These are phyloP conservation scores for Spathaspora sp. DNA, from an alignment of 1,139 yeast genomes.

Conservation along the genomic window DNA sequence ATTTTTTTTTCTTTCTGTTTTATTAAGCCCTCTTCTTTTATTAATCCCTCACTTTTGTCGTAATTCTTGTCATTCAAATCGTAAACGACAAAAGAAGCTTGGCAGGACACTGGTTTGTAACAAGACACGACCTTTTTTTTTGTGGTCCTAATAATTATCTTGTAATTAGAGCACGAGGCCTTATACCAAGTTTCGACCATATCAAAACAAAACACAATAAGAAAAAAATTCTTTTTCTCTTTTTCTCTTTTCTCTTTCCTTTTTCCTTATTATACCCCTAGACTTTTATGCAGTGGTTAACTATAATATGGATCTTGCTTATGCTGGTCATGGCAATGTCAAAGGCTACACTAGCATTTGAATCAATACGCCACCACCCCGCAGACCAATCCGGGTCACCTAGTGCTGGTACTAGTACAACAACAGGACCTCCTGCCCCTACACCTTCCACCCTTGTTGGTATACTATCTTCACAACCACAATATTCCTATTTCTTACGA, in stretches of 20 bases:
- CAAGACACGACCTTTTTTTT: too few relatives aligned
- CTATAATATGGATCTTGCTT: conserved; percentile 5
- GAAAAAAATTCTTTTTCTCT: too few relatives aligned
- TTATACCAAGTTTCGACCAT: neutral
- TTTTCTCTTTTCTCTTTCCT: neutral
- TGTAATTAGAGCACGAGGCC: conserved; percentile 2
- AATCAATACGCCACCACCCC: neutral
- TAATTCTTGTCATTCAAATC: neutral
- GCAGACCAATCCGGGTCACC: neutral
- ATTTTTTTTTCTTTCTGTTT: neutral
- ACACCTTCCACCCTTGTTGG: conserved; percentile 66
- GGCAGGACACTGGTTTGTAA: too few relatives aligned
- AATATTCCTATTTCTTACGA: conserved; percentile 69
- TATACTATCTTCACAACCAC: conserved; percentile 67
- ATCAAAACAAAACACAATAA: conserved; percentile 1
- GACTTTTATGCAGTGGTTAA: conserved; percentile 3
- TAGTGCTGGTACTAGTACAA: conserved; percentile 5
- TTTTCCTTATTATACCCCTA: neutral
- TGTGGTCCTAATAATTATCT: too few relatives aligned
- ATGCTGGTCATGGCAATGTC: conserved; percentile 7
- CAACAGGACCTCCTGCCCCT: conserved; percentile 15
- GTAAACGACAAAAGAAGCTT: neutral
- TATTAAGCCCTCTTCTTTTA: too few relatives aligned
- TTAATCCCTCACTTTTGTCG: neutral
- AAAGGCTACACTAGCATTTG: neutral